Conservation (phyloP, 1,284 basidiomycete genomes). For the Melampsora occidentalis region DNA sequence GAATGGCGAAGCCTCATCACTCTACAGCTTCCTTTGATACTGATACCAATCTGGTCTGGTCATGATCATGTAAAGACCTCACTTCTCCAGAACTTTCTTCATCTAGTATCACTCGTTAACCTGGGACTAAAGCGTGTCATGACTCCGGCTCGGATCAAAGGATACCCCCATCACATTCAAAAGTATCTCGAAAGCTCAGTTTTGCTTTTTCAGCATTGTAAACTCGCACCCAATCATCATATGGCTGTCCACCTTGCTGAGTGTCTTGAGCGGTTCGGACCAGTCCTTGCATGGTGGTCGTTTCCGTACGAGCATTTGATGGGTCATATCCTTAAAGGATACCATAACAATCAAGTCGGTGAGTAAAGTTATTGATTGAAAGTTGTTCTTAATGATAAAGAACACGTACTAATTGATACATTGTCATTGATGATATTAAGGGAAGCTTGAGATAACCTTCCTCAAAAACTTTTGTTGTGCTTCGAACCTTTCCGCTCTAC, state of each 20-base stretch:
- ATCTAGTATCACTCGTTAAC: not conserved
- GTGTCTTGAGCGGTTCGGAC: conserved; percentile 4
- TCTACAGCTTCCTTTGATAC: conserved; percentile 7
- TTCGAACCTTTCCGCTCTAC: not conserved
- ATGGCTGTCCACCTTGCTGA: conserved; percentile 23
- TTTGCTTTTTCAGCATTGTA: conserved; percentile 4
- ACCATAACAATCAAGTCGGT: conserved; percentile 12
- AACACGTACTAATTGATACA: no score
- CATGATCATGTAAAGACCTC: not conserved
- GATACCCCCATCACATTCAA: not conserved
- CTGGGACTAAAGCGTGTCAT: not conserved
- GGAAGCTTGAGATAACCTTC: not conserved
- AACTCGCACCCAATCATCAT: conserved; percentile 7
- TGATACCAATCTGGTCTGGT: conserved; percentile 7
- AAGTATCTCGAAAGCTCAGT: conserved; percentile 2
- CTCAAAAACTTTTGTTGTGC: not conserved
- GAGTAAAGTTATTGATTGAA: no score
- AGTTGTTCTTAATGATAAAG: no score
- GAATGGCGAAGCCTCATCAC: conserved; percentile 27
- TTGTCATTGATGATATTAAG: no score
- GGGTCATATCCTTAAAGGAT: not conserved
- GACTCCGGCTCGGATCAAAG: not conserved
- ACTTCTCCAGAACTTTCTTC: conserved; percentile 20
- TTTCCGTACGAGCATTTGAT: conserved; percentile 7
- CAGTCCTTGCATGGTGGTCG: conserved; percentile 7